Conservation (phyloP, 106 monocot species). For the Dendrobium nobile region DNA sequence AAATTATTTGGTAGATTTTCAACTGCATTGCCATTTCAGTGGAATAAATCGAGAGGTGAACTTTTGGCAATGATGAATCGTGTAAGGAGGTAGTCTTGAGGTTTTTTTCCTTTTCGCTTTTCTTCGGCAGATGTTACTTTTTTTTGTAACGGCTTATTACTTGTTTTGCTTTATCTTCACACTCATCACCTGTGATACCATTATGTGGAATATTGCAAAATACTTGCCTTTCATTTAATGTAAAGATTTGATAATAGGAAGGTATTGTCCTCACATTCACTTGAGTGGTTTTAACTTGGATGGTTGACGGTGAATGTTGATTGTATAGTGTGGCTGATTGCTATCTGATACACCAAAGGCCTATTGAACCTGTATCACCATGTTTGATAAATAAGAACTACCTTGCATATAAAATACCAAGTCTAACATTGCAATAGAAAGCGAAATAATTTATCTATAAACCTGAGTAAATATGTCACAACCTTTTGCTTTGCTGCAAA, state of each 20-base stretch:
- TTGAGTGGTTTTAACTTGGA: not conserved
- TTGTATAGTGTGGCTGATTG: not conserved
- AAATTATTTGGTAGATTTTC: not conserved
- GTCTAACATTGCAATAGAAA: not conserved
- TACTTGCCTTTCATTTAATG: not conserved
- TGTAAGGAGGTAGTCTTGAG: not conserved
- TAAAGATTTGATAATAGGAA: not conserved
- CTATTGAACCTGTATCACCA: not conserved
- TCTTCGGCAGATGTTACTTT: not conserved
- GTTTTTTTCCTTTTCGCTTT: not conserved
- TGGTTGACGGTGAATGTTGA: not conserved
- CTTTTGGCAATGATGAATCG: not conserved
- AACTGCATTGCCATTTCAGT: conserved; percentile 4
- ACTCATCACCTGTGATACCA: not conserved
- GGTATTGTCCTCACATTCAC: not conserved
- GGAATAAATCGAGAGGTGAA: conserved; percentile 4
- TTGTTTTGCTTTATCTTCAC: not conserved
- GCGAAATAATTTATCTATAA: not conserved
- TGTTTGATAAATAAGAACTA: not conserved
- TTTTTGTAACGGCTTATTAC: not conserved
- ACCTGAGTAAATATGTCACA: not conserved
- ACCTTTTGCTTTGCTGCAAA: not conserved
- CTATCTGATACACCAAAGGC: not conserved
- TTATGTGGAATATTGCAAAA: not conserved
- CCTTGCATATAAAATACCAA: not conserved